Conservation (phyloP, 306 rosid genomes). For the Gleditsia sinensis region DNA sequence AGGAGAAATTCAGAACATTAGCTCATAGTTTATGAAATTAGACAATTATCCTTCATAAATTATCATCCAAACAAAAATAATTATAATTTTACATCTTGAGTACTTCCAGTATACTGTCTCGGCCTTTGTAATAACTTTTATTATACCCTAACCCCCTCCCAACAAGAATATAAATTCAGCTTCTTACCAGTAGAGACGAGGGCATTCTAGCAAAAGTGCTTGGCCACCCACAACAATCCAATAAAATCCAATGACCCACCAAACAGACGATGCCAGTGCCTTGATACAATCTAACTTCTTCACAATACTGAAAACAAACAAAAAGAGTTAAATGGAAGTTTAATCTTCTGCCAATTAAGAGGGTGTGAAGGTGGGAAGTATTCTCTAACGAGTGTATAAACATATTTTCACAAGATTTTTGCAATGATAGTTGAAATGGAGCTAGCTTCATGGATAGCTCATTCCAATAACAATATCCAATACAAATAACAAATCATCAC, state of each 20-base stretch:
- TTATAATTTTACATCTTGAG: too few species aligned
- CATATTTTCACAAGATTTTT: neutral
- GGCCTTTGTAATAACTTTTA: too few species aligned
- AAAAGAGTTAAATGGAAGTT: constrained; percentile 21
- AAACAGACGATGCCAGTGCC: constrained; percentile 67
- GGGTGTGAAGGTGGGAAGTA: neutral
- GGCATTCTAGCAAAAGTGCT: constrained; percentile 76
- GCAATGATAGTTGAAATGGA: constrained; percentile 2
- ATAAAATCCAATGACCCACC: constrained; percentile 91
- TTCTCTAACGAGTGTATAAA: constrained; percentile 2
- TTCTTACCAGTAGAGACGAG: constrained; percentile 79
- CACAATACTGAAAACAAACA: constrained; percentile 49
- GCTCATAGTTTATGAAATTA: neutral
- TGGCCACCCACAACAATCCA: constrained; percentile 88
- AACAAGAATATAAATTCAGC: constrained; percentile 22
- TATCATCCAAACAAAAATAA: constrained; percentile 1
- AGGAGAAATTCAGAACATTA: neutral
- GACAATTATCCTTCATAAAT: neutral
- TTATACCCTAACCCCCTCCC: too few species aligned
- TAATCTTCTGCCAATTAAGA: constrained; percentile 8
- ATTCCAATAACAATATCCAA: neutral
- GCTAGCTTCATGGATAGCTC: neutral
- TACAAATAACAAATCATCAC: neutral
- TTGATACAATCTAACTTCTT: constrained; percentile 70
- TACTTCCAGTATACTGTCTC: too few species aligned